Evolutionary conservation across 2,329 filamentous ascomycete genomes (phyloP).

Genomic region (Didymella pomorum): DNA sequence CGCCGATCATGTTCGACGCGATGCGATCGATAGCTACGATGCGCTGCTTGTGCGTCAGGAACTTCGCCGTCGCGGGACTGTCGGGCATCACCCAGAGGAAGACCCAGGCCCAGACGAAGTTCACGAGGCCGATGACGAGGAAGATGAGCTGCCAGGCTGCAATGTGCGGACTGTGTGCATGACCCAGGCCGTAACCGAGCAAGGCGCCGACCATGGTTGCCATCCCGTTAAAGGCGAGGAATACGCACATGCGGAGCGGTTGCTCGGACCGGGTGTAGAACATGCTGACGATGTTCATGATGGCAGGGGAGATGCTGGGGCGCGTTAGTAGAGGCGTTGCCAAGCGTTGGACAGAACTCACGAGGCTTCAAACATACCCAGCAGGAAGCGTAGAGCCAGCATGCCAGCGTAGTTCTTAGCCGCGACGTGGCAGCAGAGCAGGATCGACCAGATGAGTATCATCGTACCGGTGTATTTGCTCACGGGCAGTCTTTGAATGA

Average conservation of each 20-base stretch:
- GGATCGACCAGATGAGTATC: constrained; percentile 56
- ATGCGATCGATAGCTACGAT: constrained; percentile 54
- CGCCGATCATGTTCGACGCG: constrained; percentile 53
- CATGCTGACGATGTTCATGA: constrained; percentile 52
- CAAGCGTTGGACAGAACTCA: background rate
- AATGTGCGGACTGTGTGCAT: constrained; percentile 36
- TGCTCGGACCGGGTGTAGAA: constrained; percentile 49
- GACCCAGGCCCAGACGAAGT: constrained; percentile 48
- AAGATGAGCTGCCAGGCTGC: constrained; percentile 51
- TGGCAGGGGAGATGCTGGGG: constrained; percentile 40
- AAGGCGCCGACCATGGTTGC: constrained; percentile 50
- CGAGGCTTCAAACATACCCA: constrained; percentile 50
- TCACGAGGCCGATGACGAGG: constrained; percentile 48
- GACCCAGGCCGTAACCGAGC: constrained; percentile 48
- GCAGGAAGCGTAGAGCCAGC: constrained; percentile 44
- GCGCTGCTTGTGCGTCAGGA: constrained; percentile 51
- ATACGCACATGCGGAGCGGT: constrained; percentile 57
- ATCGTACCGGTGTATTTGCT: constrained; percentile 50
- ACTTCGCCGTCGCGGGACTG: constrained; percentile 46
- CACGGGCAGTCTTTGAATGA: constrained; percentile 50
- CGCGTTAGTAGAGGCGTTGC: background rate
- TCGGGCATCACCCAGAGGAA: constrained; percentile 52
- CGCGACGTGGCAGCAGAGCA: constrained; percentile 54
- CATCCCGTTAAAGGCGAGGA: constrained; percentile 51
- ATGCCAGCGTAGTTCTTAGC: constrained; percentile 51